Evolutionary conservation across 805 yeast species (phyloP).

Genomic region (Barnettozyma californica): DNA sequence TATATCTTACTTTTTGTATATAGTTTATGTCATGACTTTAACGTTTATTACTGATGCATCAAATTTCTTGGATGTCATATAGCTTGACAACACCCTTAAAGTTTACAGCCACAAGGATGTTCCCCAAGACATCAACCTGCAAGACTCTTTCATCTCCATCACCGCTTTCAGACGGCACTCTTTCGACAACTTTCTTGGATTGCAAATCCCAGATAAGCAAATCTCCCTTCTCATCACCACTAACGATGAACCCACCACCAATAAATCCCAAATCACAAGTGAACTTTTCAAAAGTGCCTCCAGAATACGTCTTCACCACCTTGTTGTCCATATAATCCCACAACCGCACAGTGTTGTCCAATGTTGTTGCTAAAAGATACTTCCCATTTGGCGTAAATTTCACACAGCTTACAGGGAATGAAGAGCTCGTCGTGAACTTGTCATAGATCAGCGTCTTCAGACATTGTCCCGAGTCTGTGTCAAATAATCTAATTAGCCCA

Average conservation of each 20-base stretch:
- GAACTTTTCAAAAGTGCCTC: slow-evolving; percentile 38
- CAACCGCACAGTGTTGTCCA: slow-evolving; percentile 72
- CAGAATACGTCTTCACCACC: slow-evolving; percentile 67
- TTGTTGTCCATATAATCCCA: slow-evolving; percentile 85
- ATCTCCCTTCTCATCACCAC: slow-evolving; percentile 1
- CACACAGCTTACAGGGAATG: slow-evolving; percentile 74
- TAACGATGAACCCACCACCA: slow-evolving; percentile 24
- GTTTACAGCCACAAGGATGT: background rate
- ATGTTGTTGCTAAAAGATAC: slow-evolving; percentile 68
- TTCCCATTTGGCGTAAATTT: slow-evolving; percentile 76
- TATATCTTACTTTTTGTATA: background rate
- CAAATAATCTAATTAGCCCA: slow-evolving; percentile 86
- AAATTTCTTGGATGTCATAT: background rate
- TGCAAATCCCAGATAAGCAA: slow-evolving; percentile 1
- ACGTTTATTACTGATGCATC: background rate
- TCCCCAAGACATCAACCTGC: slow-evolving; percentile 6
- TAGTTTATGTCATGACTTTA: background rate
- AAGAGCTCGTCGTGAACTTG: slow-evolving; percentile 50
- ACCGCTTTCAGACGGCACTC: background rate
- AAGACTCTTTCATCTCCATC: background rate
- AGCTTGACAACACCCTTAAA: slow-evolving; percentile 5
- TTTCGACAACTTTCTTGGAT: background rate
- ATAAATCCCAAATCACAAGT: slow-evolving; percentile 50
- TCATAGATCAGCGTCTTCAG: slow-evolving; percentile 83
- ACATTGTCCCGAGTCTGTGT: slow-evolving; percentile 85